Evolutionary conservation across 2,329 filamentous ascomycete species (phyloP).

Genomic region (Colletotrichum gloeosporioides): DNA sequence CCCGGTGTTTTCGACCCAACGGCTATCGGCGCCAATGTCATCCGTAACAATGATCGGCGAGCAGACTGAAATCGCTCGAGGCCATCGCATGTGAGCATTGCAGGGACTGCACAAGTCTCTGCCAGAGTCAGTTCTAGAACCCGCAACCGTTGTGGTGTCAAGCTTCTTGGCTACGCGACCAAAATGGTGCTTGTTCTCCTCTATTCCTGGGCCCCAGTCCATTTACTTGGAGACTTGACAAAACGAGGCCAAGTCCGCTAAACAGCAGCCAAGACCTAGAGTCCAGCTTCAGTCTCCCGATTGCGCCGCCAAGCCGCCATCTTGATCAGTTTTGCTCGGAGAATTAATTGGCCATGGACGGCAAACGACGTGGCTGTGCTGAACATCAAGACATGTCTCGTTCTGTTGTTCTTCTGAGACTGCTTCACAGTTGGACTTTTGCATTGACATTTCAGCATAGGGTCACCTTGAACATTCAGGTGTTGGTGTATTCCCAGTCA

Average conservation of each 20-base stretch:
- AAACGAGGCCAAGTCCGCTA: slow-evolving; percentile 3
- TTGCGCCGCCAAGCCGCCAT: neutral
- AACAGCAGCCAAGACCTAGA: neutral
- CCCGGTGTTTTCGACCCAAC: neutral
- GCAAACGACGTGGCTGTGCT: neutral
- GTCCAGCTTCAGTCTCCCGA: neutral
- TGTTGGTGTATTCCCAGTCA: neutral
- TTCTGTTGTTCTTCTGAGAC: neutral
- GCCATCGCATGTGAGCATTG: neutral
- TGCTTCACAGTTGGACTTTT: neutral
- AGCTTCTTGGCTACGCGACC: neutral
- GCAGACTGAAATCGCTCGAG: neutral
- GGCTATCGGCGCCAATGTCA: neutral
- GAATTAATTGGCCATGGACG: neutral
- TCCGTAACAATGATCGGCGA: neutral
- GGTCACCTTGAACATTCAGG: neutral
- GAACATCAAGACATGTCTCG: neutral
- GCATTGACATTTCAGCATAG: neutral
- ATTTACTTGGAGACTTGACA: neutral
- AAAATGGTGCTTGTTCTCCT: neutral
- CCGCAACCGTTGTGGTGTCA: neutral
- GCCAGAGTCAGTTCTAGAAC: neutral
- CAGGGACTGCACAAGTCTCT: neutral
- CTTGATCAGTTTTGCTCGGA: neutral
- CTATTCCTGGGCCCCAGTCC: neutral